These are phyloP conservation scores for Gloeopeniophorella convolvens DNA, from an alignment of 768 basidiomycete species.

Conservation along the genomic window DNA sequence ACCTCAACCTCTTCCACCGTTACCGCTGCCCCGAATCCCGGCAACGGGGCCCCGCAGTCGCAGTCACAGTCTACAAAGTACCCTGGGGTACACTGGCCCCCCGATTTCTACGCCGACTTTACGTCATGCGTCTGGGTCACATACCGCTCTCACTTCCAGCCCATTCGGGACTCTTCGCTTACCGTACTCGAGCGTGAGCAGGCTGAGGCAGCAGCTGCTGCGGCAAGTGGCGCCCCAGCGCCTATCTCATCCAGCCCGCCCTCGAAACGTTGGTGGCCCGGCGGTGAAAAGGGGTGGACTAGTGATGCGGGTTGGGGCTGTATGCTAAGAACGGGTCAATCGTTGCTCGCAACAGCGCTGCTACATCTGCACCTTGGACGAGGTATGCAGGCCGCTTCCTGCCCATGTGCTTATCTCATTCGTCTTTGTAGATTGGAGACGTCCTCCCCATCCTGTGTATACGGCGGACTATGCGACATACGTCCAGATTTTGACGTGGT, in stretches of 20 bases:
- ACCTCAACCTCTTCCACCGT: slow-evolving; percentile 38
- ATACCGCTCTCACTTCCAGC: slow-evolving; percentile 80
- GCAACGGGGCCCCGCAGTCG: slow-evolving; percentile 32
- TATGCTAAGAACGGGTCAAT: slow-evolving; percentile 86
- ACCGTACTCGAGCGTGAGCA: slow-evolving; percentile 33
- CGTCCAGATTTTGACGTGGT: slow-evolving; percentile 90
- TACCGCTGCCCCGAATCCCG: slow-evolving; percentile 23
- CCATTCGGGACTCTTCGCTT: slow-evolving; percentile 63
- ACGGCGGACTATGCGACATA: slow-evolving; percentile 76
- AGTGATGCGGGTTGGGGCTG: slow-evolving; percentile 89
- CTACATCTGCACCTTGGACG: slow-evolving; percentile 68
- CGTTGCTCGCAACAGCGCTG: slow-evolving; percentile 75
- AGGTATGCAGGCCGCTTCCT: slow-evolving; percentile 37
- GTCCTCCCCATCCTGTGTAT: slow-evolving; percentile 53
- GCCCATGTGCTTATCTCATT: slow-evolving; percentile 1
- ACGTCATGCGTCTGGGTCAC: slow-evolving; percentile 86
- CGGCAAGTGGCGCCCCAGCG: neutral
- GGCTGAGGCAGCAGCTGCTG: slow-evolving; percentile 25
- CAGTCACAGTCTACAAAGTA: slow-evolving; percentile 27
- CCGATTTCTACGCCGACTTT: slow-evolving; percentile 84
- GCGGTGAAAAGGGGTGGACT: slow-evolving; percentile 73
- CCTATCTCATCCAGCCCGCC: slow-evolving; percentile 34
- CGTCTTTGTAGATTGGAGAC: slow-evolving; percentile 68
- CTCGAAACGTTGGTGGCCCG: slow-evolving; percentile 55
- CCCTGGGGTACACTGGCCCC: slow-evolving; percentile 49